phyloP scores from a whole-genome alignment of 208 protist genomes.

The Leishmania aethiopica region DNA sequence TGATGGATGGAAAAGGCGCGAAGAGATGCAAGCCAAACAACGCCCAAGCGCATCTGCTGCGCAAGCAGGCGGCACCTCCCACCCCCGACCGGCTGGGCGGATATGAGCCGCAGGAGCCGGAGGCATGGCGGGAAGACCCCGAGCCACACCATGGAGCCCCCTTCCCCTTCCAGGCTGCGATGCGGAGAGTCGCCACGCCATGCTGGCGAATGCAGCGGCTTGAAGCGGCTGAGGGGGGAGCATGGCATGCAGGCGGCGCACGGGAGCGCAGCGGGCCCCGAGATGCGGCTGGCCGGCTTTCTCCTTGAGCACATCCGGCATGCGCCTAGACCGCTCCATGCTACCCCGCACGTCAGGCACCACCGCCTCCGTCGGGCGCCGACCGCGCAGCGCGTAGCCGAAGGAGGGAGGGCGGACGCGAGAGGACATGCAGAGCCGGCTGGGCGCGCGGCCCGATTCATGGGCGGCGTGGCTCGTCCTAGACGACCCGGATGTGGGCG shows the following conservation, averaged over 20 bases:
- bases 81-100: not conserved
- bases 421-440: not conserved
- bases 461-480: not conserved
- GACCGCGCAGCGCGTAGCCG: not conserved
- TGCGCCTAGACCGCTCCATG: not conserved
- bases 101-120: not conserved
- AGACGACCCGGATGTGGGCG: not conserved
- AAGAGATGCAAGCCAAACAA: not conserved
- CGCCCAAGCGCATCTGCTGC: too few species aligned
- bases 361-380: not conserved
- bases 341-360: not conserved
- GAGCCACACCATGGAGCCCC: not conserved
- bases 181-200: not conserved
- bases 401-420: too few species aligned
- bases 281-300: not conserved
- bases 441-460: not conserved
- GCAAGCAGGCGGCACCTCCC: not conserved
- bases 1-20: not conserved
- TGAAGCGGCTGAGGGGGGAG: not conserved
- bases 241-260: not conserved
- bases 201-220: not conserved
- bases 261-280: not conserved
- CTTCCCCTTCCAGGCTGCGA: not conserved
- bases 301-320: not conserved
- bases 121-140: not conserved